A percentile compares a stretch with the other conserved stretches of the same genome.
Conservation (phyloP, 345 rosid species). For the Alliaria petiolata region DNA sequence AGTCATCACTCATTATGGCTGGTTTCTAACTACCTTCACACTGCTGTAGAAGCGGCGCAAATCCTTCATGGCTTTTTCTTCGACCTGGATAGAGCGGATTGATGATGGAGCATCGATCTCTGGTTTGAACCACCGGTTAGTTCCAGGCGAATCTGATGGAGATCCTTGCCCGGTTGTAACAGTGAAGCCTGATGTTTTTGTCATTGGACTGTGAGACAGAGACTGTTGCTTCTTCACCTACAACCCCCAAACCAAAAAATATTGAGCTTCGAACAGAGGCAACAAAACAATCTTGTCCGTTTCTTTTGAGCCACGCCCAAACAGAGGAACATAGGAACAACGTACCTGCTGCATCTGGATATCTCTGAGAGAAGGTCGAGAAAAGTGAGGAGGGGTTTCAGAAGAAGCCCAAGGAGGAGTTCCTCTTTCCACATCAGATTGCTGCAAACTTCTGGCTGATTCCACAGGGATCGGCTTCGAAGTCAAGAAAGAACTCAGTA, state of each 20-base stretch:
- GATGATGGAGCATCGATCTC: slow-evolving; percentile 70
- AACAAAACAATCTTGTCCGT: background rate
- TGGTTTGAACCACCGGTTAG: slow-evolving; percentile 93
- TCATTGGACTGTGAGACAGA: slow-evolving; percentile 70
- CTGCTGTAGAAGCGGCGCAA: slow-evolving; percentile 82
- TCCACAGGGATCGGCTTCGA: slow-evolving; percentile 76
- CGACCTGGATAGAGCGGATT: slow-evolving; percentile 84
- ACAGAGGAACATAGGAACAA: background rate
- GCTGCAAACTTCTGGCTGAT: slow-evolving; percentile 37
- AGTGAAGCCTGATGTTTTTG: slow-evolving; percentile 68
- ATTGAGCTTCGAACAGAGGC: background rate
- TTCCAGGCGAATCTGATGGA: slow-evolving; percentile 76
- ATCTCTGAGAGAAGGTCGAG: slow-evolving; percentile 86
- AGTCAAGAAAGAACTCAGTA: slow-evolving; percentile 62
- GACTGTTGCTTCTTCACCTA: slow-evolving; percentile 65
- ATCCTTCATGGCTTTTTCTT: slow-evolving; percentile 94
- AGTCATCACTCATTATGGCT: slow-evolving; percentile 29
- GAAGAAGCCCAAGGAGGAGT: slow-evolving; percentile 94
- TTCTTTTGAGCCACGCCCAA: too few species aligned
- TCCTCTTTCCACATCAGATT: slow-evolving; percentile 59
- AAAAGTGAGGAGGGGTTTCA: slow-evolving; percentile 60
- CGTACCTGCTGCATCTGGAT: slow-evolving; percentile 92
- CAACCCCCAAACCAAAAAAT: background rate
- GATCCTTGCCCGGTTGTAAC: slow-evolving; percentile 63
- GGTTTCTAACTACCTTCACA: slow-evolving; percentile 76